Conservation (phyloP, 2,329 filamentous ascomycete species). For the Pestalotiopsis sp. region DNA sequence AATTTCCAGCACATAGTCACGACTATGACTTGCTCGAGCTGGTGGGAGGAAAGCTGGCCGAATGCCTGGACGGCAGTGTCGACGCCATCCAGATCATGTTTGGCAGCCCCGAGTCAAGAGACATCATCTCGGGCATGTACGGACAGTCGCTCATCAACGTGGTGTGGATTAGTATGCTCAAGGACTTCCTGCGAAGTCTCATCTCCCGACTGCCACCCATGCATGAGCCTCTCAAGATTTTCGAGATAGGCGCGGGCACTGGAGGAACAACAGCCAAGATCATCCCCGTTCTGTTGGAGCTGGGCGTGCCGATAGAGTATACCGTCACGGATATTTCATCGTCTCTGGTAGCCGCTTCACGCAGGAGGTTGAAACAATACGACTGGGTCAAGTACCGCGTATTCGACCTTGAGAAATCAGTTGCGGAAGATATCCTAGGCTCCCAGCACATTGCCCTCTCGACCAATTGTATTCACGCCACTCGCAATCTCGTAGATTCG, state of each 20-base stretch:
- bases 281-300: too few species aligned
- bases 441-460: slow-evolving; percentile 34
- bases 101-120: slow-evolving; percentile 34
- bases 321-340: too few species aligned
- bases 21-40: too few species aligned
- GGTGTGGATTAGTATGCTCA: slow-evolving; percentile 28
- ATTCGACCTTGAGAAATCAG: slow-evolving; percentile 8
- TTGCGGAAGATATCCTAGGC: slow-evolving; percentile 15
- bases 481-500: slow-evolving; percentile 23
- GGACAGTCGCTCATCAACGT: slow-evolving; percentile 34
- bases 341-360: slow-evolving; percentile 33
- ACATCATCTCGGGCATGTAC: slow-evolving; percentile 39
- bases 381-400: slow-evolving; percentile 28
- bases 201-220: slow-evolving; percentile 7
- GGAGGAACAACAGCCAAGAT: too few species aligned
- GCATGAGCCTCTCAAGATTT: slow-evolving; percentile 26
- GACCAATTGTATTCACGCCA: slow-evolving; percentile 38
- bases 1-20: neutral
- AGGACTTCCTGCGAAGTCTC: slow-evolving; percentile 26
- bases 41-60: neutral
- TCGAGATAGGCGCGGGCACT: slow-evolving; percentile 27
- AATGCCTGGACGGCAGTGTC: slow-evolving; percentile 29
- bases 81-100: slow-evolving; percentile 43
- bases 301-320: too few species aligned
- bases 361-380: slow-evolving; percentile 26